These are phyloP conservation scores for Fusarium sp. DNA, from an alignment of 2,329 filamentous ascomycete species.

Conservation along the genomic window DNA sequence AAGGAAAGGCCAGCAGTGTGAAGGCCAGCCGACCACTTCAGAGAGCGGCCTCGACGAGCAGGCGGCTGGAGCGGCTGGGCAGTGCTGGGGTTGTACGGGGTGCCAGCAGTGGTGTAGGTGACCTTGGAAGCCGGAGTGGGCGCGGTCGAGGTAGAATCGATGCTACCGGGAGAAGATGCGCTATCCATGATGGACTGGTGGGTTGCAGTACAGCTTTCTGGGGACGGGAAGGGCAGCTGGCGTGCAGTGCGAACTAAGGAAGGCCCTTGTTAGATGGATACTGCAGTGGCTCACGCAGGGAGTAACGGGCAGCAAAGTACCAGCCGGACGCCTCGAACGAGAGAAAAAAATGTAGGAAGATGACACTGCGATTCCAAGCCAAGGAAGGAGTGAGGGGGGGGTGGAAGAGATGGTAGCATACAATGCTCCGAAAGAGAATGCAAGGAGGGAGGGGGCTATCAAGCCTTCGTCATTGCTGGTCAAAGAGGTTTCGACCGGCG, in stretches of 20 bases:
- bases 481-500: constrained; percentile 3
- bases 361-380: constrained; percentile 17
- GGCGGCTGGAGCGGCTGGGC: constrained; percentile 60
- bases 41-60: constrained; percentile 57
- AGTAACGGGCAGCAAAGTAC: constrained; percentile 9
- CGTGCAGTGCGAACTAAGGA: constrained; percentile 39
- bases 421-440: constrained; percentile 15
- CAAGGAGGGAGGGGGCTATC: constrained; percentile 29
- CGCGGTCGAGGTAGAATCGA: constrained; percentile 35
- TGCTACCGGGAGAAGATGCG: constrained; percentile 40
- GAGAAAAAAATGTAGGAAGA: not conserved
- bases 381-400: constrained; percentile 10
- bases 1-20: constrained; percentile 46
- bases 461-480: constrained; percentile 22
- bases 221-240: constrained; percentile 28
- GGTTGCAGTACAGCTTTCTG: constrained; percentile 30
- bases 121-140: constrained; percentile 42
- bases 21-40: constrained; percentile 51
- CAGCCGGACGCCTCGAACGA: constrained; percentile 7
- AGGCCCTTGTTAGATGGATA: constrained; percentile 45
- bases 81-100: constrained; percentile 59
- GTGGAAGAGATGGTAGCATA: constrained; percentile 10
- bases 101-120: constrained; percentile 65
- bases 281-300: constrained; percentile 20
- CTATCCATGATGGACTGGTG: constrained; percentile 46